Base-by-base conservation (phyloP, 208 protist genomes). In the Strigomonas galati region DNA sequence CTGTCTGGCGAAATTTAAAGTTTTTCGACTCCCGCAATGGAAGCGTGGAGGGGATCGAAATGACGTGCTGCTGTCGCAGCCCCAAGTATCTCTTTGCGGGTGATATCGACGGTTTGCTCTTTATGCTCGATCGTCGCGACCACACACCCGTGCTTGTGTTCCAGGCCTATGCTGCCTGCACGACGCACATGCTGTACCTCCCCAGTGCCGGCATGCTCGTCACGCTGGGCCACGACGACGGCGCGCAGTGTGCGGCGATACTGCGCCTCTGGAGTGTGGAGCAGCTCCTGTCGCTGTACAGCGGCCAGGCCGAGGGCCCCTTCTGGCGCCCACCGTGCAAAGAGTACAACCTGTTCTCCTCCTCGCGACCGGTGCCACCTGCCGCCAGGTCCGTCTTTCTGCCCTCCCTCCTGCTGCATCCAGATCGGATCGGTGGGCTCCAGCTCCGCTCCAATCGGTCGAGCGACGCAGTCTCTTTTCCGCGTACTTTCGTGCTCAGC, bases 41-140 rank as follows among this genome's bases (percentile, higher is more conserved):
- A 1, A 35, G 24, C 24, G 7, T 62, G 28, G 56, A 62, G 30
- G n/a, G 30, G 30, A 35, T 43, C 28, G 56, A 62, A 17, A 87
- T 82, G 46, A 85, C 40, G 12, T 26, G 79, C 61, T 79, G 71
- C 59, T 89, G 87, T 40, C 86, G 89, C 71, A 90, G 87, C 14
- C 70, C 85, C n/a, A 83, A 89, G 53, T 65, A 79, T 19, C 57
- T 97, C 27, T 85, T 97, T 44, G 79, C 96, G 46, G 94, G 92
- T 30, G 90, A 89, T 78, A 60, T 65, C 59, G 77, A 92, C 21
- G 93, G 94, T 5, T n/a, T 21, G 44, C 10, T 51, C 44, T 24
- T 14, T n/a, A 21, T 51, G 3, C 15, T 51, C 2, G 19, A 51
- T n/a, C 44, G 44, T 5, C 17, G 44, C 44, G 44, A 51, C n/a